Conservation (phyloP, 176 grass and related monocot species). For the Zoysia pacifica region DNA sequence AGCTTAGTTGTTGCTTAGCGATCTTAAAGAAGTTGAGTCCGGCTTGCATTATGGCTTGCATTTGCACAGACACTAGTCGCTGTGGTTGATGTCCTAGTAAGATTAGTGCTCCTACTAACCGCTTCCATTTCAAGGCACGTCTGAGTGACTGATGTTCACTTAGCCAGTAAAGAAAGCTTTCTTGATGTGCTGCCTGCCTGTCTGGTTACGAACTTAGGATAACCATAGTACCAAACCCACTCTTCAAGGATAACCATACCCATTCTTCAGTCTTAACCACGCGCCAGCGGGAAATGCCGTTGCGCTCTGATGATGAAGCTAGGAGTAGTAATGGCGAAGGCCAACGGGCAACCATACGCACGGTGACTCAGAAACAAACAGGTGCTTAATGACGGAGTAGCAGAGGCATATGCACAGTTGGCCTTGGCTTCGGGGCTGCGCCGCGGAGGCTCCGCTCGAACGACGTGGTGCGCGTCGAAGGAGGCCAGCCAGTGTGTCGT, state of each 20-base stretch:
- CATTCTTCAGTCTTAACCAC: neutral
- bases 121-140: neutral
- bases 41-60: too few relatives aligned
- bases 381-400: slow-evolving; percentile 22
- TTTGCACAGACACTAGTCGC: neutral
- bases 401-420: slow-evolving; percentile 13
- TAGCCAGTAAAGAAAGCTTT: neutral
- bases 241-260: neutral
- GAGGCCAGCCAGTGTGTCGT: neutral
- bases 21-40: neutral
- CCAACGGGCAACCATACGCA: slow-evolving; percentile 23
- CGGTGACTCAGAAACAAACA: slow-evolving; percentile 4
- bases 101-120: neutral
- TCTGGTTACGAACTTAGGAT: too few relatives aligned
- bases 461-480: neutral
- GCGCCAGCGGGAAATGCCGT: neutral
- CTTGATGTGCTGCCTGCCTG: slow-evolving; percentile 2
- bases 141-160: neutral
- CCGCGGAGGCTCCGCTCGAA: neutral
- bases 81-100: neutral
- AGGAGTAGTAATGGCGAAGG: slow-evolving; percentile 7
- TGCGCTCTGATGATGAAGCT: neutral
- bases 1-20: neutral
- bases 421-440: slow-evolving; percentile 2
- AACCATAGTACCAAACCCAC: neutral